phyloP scores from a whole-genome alignment of 2,329 filamentous ascomycete species.

The Arthroderma uncinatum region DNA sequence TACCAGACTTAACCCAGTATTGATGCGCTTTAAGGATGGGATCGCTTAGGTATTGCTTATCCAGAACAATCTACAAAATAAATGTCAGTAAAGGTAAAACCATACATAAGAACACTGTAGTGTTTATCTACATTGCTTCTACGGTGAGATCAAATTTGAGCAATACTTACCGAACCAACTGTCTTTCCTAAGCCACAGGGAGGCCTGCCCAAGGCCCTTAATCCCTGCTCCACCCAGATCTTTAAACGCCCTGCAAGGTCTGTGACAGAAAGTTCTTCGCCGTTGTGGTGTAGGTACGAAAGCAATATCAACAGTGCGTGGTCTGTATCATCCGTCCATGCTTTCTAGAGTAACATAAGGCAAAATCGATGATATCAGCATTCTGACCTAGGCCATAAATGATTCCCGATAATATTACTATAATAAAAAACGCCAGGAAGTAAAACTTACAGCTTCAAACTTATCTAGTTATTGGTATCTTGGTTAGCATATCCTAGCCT shows the following conservation, averaged over 20 bases:
- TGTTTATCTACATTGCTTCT: too few species aligned
- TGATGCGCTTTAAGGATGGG: conserved; percentile 33
- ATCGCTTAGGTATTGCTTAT: conserved; percentile 30
- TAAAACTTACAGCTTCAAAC: conserved; percentile 20
- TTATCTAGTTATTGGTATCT: conserved; percentile 20
- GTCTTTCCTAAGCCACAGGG: conserved; percentile 41
- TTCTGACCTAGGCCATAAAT: too few species aligned
- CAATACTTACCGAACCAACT: conserved; percentile 33
- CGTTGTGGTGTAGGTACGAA: conserved; percentile 38
- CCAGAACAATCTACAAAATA: conserved; percentile 22
- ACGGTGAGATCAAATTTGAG: not conserved
- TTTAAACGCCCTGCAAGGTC: conserved; percentile 39
- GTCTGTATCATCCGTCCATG: conserved; percentile 48
- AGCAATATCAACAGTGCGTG: conserved; percentile 42
- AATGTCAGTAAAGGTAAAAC: not conserved
- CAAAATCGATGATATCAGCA: not conserved
- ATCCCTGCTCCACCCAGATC: conserved; percentile 40
- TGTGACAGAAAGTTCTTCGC: conserved; percentile 25
- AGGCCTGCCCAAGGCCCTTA: conserved; percentile 38
- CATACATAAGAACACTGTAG: too few species aligned
- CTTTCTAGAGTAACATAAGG: conserved; percentile 19
- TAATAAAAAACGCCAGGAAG: too few species aligned
- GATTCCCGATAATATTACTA: too few species aligned
- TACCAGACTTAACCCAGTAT: conserved; percentile 33
- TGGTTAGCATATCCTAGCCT: too few species aligned